Evolutionary conservation across 352 stramenopile genomes (phyloP), one percentile per base, ranked within the genome.

Genomic region (Globisporangium carolinianum): DNA sequence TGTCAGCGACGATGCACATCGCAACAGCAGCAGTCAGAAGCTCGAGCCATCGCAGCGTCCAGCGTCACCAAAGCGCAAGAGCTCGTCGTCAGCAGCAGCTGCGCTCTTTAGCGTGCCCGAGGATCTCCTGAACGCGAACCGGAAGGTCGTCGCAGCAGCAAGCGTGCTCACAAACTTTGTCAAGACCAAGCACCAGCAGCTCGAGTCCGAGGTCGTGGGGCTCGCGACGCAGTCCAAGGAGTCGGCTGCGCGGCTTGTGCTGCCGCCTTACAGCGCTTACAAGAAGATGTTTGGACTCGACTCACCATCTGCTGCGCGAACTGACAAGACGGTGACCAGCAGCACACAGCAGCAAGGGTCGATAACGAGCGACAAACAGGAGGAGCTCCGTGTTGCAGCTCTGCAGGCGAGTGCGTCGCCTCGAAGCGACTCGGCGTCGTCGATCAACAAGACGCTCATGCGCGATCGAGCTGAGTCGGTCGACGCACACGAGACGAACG

Each of bases 191-290:
- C 62, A 72, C 8, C 71, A 75, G 35, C 53, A 55, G 42, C 49
- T 80, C 53, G 72, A 73, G 47, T 72, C 68, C 5, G 72, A 80
- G 17, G 66, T 80, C 45, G 66, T 54, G 2, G 68, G 62, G 4
- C 39, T 79, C 6, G 68, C 71, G 15, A 53, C 47, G 5, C 72
- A 80, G 37, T 74, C 66, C 1, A 76, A 75, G 37, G 69, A 73
- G 53, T 77, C 72, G 17, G 72, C 69, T 3, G 62, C 69, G 4
- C 63, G 67, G 1, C 60, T 80, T 24, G 57, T 71, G 11, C 53
- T 73, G n/a, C 72, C 72, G 1, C 60, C 62, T 6, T 76, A 74
- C 38, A 72, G 57, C 14, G 66, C 66, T 2, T 56, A 63, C 52
- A 73, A 73, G 48, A 76, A 72, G 6, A 41, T 76, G 11, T 56